Base-by-base conservation (phyloP, 2,329 filamentous ascomycete species). In the Alternaria sp. region DNA sequence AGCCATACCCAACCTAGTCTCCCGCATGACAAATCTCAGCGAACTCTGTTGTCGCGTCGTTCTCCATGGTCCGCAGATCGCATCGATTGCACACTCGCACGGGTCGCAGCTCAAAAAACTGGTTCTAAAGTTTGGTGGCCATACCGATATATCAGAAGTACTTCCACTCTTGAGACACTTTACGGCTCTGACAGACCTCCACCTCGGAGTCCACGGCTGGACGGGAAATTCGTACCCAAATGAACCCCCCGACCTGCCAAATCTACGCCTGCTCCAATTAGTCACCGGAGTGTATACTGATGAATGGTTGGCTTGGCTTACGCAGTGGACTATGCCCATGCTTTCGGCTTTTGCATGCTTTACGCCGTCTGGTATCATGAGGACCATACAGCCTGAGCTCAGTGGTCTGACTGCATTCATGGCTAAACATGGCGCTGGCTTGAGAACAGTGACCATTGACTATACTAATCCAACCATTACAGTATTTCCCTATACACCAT, bases 111-210 rank as follows among this genome's bases (percentile, higher is more conserved):
- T 48, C 23, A 48, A 29, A 36, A 48, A 8, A 34, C 13, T 48
- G 13, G 21, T 3, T 54, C 6, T 48, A 34, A 4, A 28, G 3
- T 13, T 11, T 34, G 52, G 42, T 23, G 7, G 8, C n/a, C 23
- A n/a, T 17, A 8, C 24, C 14, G 10, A 37, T 29, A 13, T 26
- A 11, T 21, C 33, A 17, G 21, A 29, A 39, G 7, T 29, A 3
- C 51, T 54, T 36, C 33, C 41, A 11, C 24, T 54, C 13, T 9
- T 54, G 17, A 48, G 40, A 8, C 24, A 48, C 9, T 54, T 21
- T 24, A 54, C 51, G 4, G 51, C 41, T 37, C 24, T 54, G 10
- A 34, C 21, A 29, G 51, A 54, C 5, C 37, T 45, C 24, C 31
- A 17, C 10, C 8, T 54, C 11, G 14, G 13, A 5, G 23, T 45